phyloP scores from a whole-genome alignment of 2,329 filamentous ascomycete genomes.

The Taxawa tesnikishii region DNA sequence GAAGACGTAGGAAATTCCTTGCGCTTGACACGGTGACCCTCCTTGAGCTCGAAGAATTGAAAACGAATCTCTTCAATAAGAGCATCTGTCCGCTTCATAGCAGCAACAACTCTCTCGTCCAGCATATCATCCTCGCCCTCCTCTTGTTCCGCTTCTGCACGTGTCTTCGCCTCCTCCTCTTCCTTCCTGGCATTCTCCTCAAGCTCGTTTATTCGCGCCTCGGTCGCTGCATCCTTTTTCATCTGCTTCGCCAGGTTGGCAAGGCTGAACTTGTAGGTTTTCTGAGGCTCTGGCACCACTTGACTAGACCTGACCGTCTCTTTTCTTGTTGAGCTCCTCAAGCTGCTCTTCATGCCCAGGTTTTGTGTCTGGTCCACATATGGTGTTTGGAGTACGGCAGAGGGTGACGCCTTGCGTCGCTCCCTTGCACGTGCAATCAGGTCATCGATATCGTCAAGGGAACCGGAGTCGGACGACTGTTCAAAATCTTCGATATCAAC shows the following conservation, averaged over 20 bases:
- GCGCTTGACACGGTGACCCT: conserved; percentile 6
- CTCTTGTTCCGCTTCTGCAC: conserved; percentile 27
- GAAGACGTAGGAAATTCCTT: conserved; percentile 15
- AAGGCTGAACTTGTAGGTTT: conserved; percentile 17
- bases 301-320: no score
- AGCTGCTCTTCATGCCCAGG: no score
- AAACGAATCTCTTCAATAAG: conserved; percentile 40
- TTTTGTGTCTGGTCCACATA: no score
- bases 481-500: no score
- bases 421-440: no score
- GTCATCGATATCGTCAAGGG: no score
- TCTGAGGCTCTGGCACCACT: no score
- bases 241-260: conserved; percentile 14
- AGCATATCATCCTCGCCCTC: conserved; percentile 22
- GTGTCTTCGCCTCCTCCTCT: conserved; percentile 6
- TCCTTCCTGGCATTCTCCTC: conserved; percentile 7
- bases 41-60: conserved; percentile 40
- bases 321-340: no score
- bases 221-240: conserved; percentile 12
- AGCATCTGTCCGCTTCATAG: conserved; percentile 49
- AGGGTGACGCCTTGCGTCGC: no score
- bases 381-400: no score
- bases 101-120: conserved; percentile 40
- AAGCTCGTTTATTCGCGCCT: conserved; percentile 12
- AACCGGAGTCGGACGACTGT: no score